Conservation (phyloP, 1,284 basidiomycete genomes). For the Dichomitus squalens region DNA sequence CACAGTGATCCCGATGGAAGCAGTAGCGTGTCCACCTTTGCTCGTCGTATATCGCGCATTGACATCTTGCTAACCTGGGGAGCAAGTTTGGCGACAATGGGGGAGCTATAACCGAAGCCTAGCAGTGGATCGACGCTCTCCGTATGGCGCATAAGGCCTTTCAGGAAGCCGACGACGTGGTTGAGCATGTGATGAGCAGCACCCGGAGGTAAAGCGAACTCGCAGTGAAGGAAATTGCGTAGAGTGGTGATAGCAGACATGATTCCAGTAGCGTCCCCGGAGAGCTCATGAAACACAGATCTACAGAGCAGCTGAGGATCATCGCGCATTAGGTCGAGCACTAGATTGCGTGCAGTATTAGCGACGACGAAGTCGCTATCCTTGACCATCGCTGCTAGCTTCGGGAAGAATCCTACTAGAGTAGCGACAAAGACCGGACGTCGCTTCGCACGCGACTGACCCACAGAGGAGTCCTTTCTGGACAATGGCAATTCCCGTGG, state of each 20-base stretch:
- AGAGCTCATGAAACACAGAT: constrained; percentile 64
- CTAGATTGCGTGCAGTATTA: constrained; percentile 54
- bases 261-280: constrained; percentile 50
- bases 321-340: constrained; percentile 76
- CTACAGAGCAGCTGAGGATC: constrained; percentile 68
- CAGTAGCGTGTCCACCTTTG: constrained; percentile 73
- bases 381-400: constrained; percentile 51
- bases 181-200: constrained; percentile 73
- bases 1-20: constrained; percentile 71
- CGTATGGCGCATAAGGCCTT: constrained; percentile 51
- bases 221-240: constrained; percentile 56
- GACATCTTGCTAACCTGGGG: constrained; percentile 73
- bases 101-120: constrained; percentile 57
- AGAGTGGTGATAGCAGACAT: constrained; percentile 50
- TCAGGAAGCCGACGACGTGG: constrained; percentile 71
- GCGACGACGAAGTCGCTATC: constrained; percentile 59
- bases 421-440: constrained; percentile 67
- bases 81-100: constrained; percentile 59
- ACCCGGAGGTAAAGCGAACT: constrained; percentile 58
- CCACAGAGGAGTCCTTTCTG: constrained; percentile 56
- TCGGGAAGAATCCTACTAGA: constrained; percentile 54
- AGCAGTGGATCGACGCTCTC: constrained; percentile 46
- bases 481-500: constrained; percentile 39
- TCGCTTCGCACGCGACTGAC: constrained; percentile 45
- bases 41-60: constrained; percentile 71